These are phyloP conservation scores for Lachancea sp. DNA, from an alignment of 805 yeast genomes.

Conservation along the genomic window DNA sequence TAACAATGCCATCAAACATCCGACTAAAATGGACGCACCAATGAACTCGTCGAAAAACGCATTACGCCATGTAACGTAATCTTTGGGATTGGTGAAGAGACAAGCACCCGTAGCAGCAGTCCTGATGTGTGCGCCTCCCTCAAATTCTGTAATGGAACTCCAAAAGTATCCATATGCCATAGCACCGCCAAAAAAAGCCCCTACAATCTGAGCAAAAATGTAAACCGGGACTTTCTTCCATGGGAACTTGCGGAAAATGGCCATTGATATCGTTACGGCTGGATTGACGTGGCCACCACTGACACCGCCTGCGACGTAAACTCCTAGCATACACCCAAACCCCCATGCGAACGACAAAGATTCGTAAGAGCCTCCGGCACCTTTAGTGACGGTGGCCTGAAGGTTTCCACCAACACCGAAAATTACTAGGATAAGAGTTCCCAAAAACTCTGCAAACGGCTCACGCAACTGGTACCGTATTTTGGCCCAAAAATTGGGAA, in stretches of 20 bases:
- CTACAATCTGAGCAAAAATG: constrained; percentile 38
- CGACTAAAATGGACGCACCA: constrained; percentile 36
- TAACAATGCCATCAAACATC: constrained; percentile 39
- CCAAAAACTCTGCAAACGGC: constrained; percentile 42
- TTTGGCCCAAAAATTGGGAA: constrained; percentile 17
- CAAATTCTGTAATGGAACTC: constrained; percentile 22
- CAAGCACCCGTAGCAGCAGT: constrained; percentile 34
- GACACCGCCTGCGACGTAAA: constrained; percentile 40
- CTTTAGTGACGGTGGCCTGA: constrained; percentile 27
- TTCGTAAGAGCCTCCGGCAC: constrained; percentile 33
- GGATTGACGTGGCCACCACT: constrained; percentile 47
- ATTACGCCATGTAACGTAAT: constrained; percentile 33
- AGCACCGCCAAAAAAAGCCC: constrained; percentile 40
- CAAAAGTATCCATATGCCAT: constrained; percentile 38
- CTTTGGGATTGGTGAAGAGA: constrained; percentile 38
- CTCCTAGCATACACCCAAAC: constrained; percentile 42
- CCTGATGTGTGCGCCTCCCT: constrained; percentile 14
- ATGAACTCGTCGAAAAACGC: constrained; percentile 40
- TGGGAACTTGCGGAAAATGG: constrained; percentile 41
- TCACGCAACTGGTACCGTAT: constrained; percentile 28
- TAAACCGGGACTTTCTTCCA: constrained; percentile 40
- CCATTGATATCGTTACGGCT: constrained; percentile 40
- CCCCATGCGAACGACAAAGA: constrained; percentile 42
- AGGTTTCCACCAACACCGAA: constrained; percentile 37
- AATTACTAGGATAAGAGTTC: constrained; percentile 36